phyloP scores from a whole-genome alignment of 805 yeast species.

The Saccharomycopsis capsularis region DNA sequence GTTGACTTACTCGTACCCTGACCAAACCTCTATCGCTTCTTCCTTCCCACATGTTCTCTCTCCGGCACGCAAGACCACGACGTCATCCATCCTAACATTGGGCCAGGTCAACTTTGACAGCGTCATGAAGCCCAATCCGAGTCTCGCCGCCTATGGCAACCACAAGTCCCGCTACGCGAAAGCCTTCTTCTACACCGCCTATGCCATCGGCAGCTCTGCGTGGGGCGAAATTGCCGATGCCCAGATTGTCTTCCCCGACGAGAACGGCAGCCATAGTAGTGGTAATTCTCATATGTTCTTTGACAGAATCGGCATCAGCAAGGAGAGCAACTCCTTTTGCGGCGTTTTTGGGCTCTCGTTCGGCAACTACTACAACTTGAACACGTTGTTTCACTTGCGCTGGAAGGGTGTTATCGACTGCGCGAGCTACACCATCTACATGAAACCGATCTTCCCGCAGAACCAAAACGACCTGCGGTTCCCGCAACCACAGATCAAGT shows the following conservation, averaged over 20 bases:
- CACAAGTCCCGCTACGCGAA: background rate
- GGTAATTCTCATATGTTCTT: background rate
- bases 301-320: background rate
- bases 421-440: background rate
- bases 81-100: background rate
- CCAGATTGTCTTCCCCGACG: background rate
- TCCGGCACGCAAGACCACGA: background rate
- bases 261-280: background rate
- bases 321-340: background rate
- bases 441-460: background rate
- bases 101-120: background rate
- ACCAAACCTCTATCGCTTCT: too few species aligned
- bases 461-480: background rate
- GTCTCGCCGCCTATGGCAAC: background rate
- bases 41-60: too few species aligned
- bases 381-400: background rate
- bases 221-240: background rate
- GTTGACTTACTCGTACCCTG: too few species aligned
- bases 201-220: background rate
- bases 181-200: background rate
- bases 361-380: background rate
- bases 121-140: background rate
- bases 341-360: background rate
- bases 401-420: background rate
- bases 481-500: background rate